Evolutionary conservation across 495 filamentous ascomycete species (phyloP).

Genomic region (Penicillium crystallinum): DNA sequence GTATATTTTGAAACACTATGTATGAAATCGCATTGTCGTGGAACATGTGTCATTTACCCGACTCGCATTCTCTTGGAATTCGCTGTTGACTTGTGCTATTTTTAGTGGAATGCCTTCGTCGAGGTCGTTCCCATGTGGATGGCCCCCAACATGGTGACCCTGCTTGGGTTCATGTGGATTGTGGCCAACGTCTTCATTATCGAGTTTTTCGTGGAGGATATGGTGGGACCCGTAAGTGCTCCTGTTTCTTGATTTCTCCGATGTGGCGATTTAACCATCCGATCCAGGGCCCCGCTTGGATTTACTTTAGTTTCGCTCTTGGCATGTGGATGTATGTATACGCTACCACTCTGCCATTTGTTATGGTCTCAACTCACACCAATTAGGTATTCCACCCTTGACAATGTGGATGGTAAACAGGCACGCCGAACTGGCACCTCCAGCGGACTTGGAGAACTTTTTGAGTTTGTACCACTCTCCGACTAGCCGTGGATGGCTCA

Average conservation of each 20-base stretch:
- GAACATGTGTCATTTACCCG: too few relatives aligned
- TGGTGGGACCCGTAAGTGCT: conserved; percentile 75
- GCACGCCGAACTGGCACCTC: conserved; percentile 91
- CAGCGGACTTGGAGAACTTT: conserved; percentile 89
- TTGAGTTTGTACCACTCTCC: conserved; percentile 58
- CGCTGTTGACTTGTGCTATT: conserved; percentile 5
- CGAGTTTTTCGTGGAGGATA: conserved; percentile 80
- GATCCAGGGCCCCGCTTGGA: conserved; percentile 74
- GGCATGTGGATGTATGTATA: conserved; percentile 78
- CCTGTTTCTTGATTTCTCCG: not conserved
- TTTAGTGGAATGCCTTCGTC: conserved; percentile 95
- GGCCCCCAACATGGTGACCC: conserved; percentile 95
- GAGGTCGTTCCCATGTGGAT: conserved; percentile 90
- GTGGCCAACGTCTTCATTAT: conserved; percentile 77
- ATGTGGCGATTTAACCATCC: conserved; percentile 16
- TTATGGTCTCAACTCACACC: not conserved
- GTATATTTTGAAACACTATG: conserved; percentile 92
- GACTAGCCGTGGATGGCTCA: conserved; percentile 3
- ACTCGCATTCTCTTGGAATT: not conserved
- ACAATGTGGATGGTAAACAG: conserved; percentile 98
- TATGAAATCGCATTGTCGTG: conserved; percentile 42
- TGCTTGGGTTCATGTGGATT: conserved; percentile 92
- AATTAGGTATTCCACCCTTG: conserved; percentile 83
- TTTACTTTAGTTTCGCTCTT: conserved; percentile 92
- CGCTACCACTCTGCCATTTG: not conserved